Percentiles rank a stretch among this genome's conserved stretches.
Evolutionary conservation across 345 rosid species (phyloP).

Genomic region (Syzygium aqueum): DNA sequence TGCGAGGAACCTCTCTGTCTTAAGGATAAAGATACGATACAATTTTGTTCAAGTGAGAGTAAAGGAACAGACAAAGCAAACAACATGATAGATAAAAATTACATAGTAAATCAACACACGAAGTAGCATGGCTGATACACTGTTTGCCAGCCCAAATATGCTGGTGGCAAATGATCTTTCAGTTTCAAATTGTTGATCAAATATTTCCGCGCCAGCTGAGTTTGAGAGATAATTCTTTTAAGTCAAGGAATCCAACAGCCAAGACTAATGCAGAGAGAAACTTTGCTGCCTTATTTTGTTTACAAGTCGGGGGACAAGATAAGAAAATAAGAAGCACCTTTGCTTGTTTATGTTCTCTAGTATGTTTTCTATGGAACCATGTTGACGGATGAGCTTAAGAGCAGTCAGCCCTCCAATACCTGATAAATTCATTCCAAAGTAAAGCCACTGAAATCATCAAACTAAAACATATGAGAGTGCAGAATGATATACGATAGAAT

Average conservation of each 20-base stretch:
- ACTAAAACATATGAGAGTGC: accelerated
- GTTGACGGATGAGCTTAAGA: slow-evolving; percentile 72
- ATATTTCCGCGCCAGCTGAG: neutral
- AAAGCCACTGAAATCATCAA: neutral
- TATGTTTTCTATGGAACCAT: slow-evolving; percentile 70
- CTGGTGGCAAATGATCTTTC: neutral
- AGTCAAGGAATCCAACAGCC: neutral
- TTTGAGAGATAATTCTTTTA: neutral
- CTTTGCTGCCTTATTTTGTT: neutral
- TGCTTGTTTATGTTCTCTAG: slow-evolving; percentile 70
- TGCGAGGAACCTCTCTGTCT: neutral
- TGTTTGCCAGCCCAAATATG: neutral
- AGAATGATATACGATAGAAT: neutral
- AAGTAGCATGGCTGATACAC: neutral
- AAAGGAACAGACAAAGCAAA: neutral
- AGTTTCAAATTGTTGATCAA: neutral
- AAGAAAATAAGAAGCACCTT: slow-evolving; percentile 27
- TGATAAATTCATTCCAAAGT: neutral
- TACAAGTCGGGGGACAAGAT: neutral
- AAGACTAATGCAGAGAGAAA: neutral
- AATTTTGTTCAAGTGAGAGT: neutral
- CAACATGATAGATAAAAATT: neutral
- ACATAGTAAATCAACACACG: neutral
- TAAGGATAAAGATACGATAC: neutral
- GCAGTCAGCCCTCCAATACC: slow-evolving; percentile 87